Evolutionary conservation across 2,329 filamentous ascomycete genomes (phyloP).

Genomic region (Exophiala phaeomuriformis): DNA sequence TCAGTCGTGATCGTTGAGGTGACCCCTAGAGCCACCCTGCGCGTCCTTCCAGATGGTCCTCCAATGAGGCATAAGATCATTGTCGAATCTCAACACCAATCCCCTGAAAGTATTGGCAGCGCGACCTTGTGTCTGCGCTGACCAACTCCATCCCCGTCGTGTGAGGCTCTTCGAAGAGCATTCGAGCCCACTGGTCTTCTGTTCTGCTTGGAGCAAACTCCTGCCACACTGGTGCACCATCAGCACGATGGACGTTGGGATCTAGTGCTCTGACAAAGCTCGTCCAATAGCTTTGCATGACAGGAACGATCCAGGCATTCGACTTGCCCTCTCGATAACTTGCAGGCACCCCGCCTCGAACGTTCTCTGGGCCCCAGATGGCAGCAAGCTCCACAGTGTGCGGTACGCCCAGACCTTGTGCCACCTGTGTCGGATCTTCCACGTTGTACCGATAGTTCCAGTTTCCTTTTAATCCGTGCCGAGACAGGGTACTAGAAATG

Average conservation of each 20-base stretch:
- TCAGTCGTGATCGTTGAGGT: too few species aligned
- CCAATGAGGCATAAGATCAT: slow-evolving; percentile 8
- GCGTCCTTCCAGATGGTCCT: too few species aligned
- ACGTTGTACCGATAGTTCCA: slow-evolving; percentile 69
- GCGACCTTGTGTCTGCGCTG: slow-evolving; percentile 33
- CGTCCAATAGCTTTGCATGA: slow-evolving; percentile 65
- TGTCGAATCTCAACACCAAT: slow-evolving; percentile 46
- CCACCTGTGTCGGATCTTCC: slow-evolving; percentile 48
- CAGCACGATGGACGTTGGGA: slow-evolving; percentile 48
- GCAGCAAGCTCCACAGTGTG: slow-evolving; percentile 61
- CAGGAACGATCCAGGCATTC: slow-evolving; percentile 52
- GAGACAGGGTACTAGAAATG: slow-evolving; percentile 41
- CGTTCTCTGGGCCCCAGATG: slow-evolving; percentile 59
- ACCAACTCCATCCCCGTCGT: slow-evolving; percentile 43
- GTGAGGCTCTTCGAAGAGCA: slow-evolving; percentile 41
- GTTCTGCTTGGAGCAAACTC: slow-evolving; percentile 1
- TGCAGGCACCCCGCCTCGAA: slow-evolving; percentile 42
- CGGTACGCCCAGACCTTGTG: slow-evolving; percentile 54
- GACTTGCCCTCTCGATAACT: slow-evolving; percentile 46
- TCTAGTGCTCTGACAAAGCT: slow-evolving; percentile 62
- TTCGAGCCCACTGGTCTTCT: slow-evolving; percentile 31
- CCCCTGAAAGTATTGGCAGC: slow-evolving; percentile 45
- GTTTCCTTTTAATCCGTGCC: slow-evolving; percentile 30
- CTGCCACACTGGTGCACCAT: slow-evolving; percentile 16
- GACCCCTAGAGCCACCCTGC: too few species aligned